Evolutionary conservation across 2,329 filamentous ascomycete species (phyloP).

Genomic region (Emergomyces africanus): DNA sequence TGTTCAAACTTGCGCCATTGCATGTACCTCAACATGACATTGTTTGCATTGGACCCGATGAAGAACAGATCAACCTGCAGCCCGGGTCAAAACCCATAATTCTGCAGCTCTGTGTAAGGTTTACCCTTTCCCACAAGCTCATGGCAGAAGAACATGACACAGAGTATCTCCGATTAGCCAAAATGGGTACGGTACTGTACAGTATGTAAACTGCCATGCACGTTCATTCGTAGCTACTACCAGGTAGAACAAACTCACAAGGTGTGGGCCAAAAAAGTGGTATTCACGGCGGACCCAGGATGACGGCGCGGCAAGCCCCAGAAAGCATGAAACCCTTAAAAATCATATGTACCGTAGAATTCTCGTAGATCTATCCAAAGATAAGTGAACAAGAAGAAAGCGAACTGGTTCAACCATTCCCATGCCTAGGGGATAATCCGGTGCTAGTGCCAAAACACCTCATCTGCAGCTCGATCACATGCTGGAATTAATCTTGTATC

Average conservation of each 20-base stretch:
- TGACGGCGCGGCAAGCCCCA: neutral
- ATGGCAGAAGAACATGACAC: neutral
- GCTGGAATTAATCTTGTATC: neutral
- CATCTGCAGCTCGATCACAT: neutral
- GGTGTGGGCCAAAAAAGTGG: neutral
- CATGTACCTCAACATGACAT: neutral
- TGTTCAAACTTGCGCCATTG: neutral
- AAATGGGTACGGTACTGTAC: too few relatives aligned
- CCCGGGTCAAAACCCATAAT: neutral
- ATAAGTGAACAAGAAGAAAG: neutral
- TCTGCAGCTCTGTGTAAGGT: neutral
- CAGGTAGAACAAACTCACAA: neutral
- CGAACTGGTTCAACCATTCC: neutral
- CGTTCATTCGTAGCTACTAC: neutral
- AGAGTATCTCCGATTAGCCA: neutral
- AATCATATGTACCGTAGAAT: too few relatives aligned
- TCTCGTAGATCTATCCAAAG: neutral
- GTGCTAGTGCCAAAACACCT: neutral
- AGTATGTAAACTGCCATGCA: neutral
- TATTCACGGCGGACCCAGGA: neutral
- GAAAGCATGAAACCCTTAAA: neutral
- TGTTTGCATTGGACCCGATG: neutral
- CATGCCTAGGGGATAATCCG: neutral
- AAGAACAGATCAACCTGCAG: neutral
- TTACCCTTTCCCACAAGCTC: neutral